phyloP scores from a whole-genome alignment of 139 green algal species.

The Pleodorina starrii region DNA sequence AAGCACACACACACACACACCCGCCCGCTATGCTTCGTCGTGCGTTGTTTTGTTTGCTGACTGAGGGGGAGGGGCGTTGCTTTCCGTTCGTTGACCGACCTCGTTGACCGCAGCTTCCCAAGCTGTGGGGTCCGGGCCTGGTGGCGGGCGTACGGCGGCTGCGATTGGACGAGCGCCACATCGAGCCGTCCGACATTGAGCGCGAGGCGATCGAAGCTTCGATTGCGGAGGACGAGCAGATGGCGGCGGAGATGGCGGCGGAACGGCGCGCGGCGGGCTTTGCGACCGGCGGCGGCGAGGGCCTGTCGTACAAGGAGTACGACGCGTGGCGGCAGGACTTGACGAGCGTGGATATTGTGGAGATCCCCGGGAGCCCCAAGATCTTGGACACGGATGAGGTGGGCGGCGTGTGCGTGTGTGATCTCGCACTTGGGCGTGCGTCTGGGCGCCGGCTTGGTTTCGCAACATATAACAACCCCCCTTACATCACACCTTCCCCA shows the following conservation, averaged over 20 bases:
- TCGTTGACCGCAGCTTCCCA: slow-evolving; percentile 3
- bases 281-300: not conserved
- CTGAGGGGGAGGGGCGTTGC: too few relatives aligned
- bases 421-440: not conserved
- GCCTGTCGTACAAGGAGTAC: slow-evolving; percentile 29
- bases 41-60: too few relatives aligned
- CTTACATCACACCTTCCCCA: too few relatives aligned
- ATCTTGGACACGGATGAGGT: slow-evolving; percentile 13
- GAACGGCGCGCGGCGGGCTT: not conserved
- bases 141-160: slow-evolving; percentile 12
- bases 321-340: slow-evolving; percentile 3
- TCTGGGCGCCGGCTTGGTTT: too few relatives aligned
- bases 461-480: too few relatives aligned
- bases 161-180: not conserved
- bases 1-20: too few relatives aligned
- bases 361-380: not conserved
- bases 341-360: not conserved
- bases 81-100: too few relatives aligned
- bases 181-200: not conserved
- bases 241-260: not conserved
- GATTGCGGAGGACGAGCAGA: not conserved
- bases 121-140: slow-evolving; percentile 35
- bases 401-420: not conserved
- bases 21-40: too few relatives aligned
- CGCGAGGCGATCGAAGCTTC: not conserved